Evolutionary conservation across 2,329 filamentous ascomycete genomes (phyloP).

Genomic region (Aureobasidium sp.): DNA sequence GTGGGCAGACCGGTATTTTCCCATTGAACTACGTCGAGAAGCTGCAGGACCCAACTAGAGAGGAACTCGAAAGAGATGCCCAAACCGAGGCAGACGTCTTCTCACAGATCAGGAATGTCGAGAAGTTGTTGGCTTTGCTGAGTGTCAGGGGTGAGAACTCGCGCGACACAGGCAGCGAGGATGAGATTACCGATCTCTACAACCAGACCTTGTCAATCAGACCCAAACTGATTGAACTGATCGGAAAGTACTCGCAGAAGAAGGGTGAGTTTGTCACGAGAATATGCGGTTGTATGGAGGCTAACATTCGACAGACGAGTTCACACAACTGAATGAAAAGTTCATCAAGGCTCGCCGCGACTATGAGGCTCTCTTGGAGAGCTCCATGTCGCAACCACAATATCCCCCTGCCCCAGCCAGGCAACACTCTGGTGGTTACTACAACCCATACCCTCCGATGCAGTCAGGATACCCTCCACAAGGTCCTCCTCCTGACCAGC

Average conservation of each 20-base stretch:
- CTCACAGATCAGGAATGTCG: conserved; percentile 68
- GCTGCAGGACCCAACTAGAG: conserved; percentile 83
- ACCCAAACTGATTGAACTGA: conserved; percentile 94
- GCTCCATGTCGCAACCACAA: conserved; percentile 82
- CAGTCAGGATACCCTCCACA: conserved; percentile 28
- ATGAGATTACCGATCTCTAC: conserved; percentile 87
- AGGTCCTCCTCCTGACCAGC: conserved; percentile 23
- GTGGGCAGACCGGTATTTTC: conserved; percentile 95
- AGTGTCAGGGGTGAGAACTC: conserved; percentile 72
- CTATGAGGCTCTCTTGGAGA: conserved; percentile 91
- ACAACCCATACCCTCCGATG: conserved; percentile 46
- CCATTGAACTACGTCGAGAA: conserved; percentile 99
- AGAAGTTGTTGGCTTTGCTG: conserved; percentile 77
- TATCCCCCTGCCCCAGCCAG: conserved; percentile 16
- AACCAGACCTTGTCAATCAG: conserved; percentile 90
- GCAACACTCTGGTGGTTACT: conserved; percentile 15
- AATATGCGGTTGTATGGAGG: conserved; percentile 19
- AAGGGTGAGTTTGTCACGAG: conserved; percentile 58
- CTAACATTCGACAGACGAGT: conserved; percentile 63
- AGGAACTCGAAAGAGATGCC: conserved; percentile 90
- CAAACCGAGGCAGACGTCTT: conserved; percentile 86
- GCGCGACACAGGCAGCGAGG: conserved; percentile 65
- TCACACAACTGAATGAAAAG: conserved; percentile 97
- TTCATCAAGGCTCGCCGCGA: conserved; percentile 98
- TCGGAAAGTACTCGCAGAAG: conserved; percentile 98